Evolutionary conservation across 495 filamentous ascomycete genomes (phyloP).

Genomic region (Hypomontagnella monticulosa): DNA sequence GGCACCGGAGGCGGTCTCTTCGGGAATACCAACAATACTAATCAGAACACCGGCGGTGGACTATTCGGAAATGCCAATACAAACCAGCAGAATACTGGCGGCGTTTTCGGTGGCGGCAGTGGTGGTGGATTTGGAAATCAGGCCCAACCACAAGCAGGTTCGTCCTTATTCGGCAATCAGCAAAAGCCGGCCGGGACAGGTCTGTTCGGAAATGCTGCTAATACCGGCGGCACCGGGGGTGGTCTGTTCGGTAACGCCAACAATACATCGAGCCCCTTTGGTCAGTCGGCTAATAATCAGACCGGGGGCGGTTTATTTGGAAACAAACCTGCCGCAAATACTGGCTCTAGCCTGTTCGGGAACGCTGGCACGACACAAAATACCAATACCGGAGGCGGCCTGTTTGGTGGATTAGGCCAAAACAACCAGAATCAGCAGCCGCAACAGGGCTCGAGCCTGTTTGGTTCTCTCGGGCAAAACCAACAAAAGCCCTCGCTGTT

Average conservation of each 20-base stretch:
- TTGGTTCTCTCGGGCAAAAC: conserved; percentile 53
- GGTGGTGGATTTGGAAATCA: conserved; percentile 50
- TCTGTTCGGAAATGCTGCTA: conserved; percentile 53
- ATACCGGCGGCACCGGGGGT: conserved; percentile 52
- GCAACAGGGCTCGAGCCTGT: conserved; percentile 50
- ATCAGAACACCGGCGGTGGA: conserved; percentile 50
- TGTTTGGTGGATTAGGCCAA: conserved; percentile 60
- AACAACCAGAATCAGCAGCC: conserved; percentile 66
- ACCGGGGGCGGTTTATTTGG: conserved; percentile 71
- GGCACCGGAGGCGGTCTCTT: conserved; percentile 47
- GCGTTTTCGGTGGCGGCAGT: conserved; percentile 31
- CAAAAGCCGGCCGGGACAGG: conserved; percentile 50
- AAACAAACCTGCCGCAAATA: conserved; percentile 56
- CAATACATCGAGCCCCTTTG: conserved; percentile 46
- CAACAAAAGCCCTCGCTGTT: conserved; percentile 57
- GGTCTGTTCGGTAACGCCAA: conserved; percentile 55
- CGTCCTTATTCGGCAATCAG: conserved; percentile 67
- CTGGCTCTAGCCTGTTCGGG: conserved; percentile 59
- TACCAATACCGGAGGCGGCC: conserved; percentile 55
- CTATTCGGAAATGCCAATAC: conserved; percentile 54
- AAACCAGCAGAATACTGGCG: conserved; percentile 52
- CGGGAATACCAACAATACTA: conserved; percentile 48
- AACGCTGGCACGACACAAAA: conserved; percentile 44
- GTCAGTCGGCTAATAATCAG: conserved; percentile 44
- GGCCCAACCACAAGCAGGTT: conserved; percentile 65